Evolutionary conservation across 2,329 filamentous ascomycete genomes (phyloP), one percentile per base, ranked within the genome.

Genomic region (Amylocarpus encephaloides): DNA sequence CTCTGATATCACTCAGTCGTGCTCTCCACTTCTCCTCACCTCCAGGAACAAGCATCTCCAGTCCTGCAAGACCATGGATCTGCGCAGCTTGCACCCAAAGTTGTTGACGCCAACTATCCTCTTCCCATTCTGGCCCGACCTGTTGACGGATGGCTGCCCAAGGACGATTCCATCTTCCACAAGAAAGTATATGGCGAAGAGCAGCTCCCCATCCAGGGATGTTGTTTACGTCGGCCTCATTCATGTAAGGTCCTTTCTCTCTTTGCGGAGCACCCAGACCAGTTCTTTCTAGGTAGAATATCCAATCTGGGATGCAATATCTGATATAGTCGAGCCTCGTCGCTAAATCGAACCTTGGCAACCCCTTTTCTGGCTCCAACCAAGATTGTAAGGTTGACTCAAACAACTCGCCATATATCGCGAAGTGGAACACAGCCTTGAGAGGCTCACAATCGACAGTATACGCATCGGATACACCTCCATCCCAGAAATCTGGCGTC

Each of bases 11-110:
- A 15, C n/a, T 13, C 19, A 49, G 18, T 18, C 19, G 5, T 6
- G 15, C 32, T 15, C 16, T 36, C 18, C 34, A 47, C 18, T 49
- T 36, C 19, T 49, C 39, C 7, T 4, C 22, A 7, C 46, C 40
- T 4, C 46, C 48, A 1, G 42, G 44, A 29, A 30, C 26, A 11
- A 51, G 11, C 29, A 51, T 46, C 7, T 49, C 48, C 16, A 54
- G 13, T 6, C 52, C 45, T 9, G 32, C 26, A 3, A 51, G 32
- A 18, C 52, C 52, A 11, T 46, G 52, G 35, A 34, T 46, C 35
- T 49, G 45, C 5, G 43, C 45, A 7, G 36, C 41, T 26, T 34
- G 46, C 15, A 41, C 32, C 52, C 52, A 54, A 18, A 54, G 42
- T 19, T 44, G 32, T 29, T 51, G 52, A 5, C 35, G 30, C 52